phyloP scores from a whole-genome alignment of 2,329 filamentous ascomycete genomes.

The Diplocarpon mali region DNA sequence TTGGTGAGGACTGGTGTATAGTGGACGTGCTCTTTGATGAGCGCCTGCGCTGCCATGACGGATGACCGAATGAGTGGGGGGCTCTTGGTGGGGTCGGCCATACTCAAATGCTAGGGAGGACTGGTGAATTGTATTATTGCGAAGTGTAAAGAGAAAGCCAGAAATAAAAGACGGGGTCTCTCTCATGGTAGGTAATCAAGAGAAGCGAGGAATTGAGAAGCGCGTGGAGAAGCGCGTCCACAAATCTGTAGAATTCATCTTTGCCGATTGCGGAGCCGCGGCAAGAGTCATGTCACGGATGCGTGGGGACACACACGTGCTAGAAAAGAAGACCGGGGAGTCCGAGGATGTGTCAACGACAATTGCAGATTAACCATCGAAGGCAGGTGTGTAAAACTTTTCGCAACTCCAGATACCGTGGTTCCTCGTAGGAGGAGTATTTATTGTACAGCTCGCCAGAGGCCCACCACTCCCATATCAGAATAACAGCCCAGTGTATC shows the following conservation, averaged over 20 bases:
- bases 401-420: constrained; percentile 26
- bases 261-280: constrained; percentile 16
- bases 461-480: constrained; percentile 16
- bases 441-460: constrained; percentile 28
- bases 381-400: constrained; percentile 20
- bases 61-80: constrained; percentile 62
- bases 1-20: constrained; percentile 75
- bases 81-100: constrained; percentile 43
- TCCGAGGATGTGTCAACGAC: constrained; percentile 5
- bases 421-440: constrained; percentile 23
- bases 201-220: too few relatives aligned
- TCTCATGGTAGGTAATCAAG: too few relatives aligned
- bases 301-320: background rate
- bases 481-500: constrained; percentile 11
- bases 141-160: too few relatives aligned
- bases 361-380: constrained; percentile 1
- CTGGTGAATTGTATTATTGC: too few relatives aligned
- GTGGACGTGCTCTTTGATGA: constrained; percentile 70
- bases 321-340: too few relatives aligned
- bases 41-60: constrained; percentile 57
- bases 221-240: background rate
- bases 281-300: constrained; percentile 1
- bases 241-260: constrained; percentile 1
- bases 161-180: too few relatives aligned
- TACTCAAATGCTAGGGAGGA: constrained; percentile 21